These are phyloP conservation scores for Colletotrichum spaethianum DNA, from an alignment of 2,329 filamentous ascomycete species.

Conservation along the genomic window DNA sequence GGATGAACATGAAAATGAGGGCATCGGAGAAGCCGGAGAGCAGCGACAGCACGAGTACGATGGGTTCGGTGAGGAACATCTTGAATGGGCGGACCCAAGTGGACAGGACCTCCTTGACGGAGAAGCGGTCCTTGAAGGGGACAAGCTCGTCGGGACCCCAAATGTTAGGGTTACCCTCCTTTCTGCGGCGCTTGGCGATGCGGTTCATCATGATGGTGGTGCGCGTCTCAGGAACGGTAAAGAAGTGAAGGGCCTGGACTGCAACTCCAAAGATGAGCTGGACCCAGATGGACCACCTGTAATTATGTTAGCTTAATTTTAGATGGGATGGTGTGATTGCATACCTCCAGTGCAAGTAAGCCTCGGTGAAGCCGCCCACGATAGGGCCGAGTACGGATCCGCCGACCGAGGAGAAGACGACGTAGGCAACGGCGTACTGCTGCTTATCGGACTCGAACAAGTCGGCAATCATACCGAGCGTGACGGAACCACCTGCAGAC, in stretches of 20 bases:
- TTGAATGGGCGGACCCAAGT: slow-evolving; percentile 77
- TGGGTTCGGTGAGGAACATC: slow-evolving; percentile 83
- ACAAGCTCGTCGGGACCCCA: slow-evolving; percentile 82
- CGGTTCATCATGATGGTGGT: slow-evolving; percentile 83
- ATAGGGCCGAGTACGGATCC: slow-evolving; percentile 84
- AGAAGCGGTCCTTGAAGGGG: slow-evolving; percentile 71
- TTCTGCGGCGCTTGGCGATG: slow-evolving; percentile 81
- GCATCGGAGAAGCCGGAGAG: slow-evolving; percentile 81
- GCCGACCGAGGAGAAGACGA: slow-evolving; percentile 85
- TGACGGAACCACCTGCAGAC: slow-evolving; percentile 81
- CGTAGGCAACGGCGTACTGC: slow-evolving; percentile 82
- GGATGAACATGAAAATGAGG: slow-evolving; percentile 84
- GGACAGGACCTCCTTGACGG: slow-evolving; percentile 66
- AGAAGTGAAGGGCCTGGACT: slow-evolving; percentile 76
- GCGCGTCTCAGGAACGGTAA: slow-evolving; percentile 84
- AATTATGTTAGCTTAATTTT: slow-evolving; percentile 31
- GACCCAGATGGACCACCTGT: slow-evolving; percentile 82
- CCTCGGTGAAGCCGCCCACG: slow-evolving; percentile 82
- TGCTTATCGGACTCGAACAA: slow-evolving; percentile 80
- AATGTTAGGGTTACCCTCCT: slow-evolving; percentile 72
- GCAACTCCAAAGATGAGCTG: slow-evolving; percentile 83
- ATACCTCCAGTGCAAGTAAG: slow-evolving; percentile 77
- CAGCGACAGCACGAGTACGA: slow-evolving; percentile 78
- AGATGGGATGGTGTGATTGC: not conserved
- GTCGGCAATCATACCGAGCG: slow-evolving; percentile 82